phyloP scores from a whole-genome alignment of 106 monocot genomes.

The Dendrobium officinale region DNA sequence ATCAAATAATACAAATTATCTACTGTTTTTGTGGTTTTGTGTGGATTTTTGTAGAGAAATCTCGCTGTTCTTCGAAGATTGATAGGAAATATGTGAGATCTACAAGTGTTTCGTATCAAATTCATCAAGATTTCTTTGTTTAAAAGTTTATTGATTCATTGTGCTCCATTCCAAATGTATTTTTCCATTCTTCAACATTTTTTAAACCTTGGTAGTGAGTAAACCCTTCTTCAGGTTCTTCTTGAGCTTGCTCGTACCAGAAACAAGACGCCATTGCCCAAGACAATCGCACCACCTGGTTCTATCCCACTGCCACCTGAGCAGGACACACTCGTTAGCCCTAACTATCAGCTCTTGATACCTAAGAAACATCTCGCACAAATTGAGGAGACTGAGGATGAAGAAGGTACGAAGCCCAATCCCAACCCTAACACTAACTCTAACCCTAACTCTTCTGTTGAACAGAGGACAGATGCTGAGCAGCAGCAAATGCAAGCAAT shows the following conservation, averaged over 20 bases:
- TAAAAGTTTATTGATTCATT: neutral
- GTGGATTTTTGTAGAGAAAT: too few relatives aligned
- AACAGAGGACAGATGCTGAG: slow-evolving; percentile 22
- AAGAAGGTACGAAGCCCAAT: slow-evolving; percentile 22
- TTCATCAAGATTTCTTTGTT: neutral
- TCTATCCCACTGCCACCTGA: slow-evolving; percentile 83
- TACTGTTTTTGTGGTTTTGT: too few relatives aligned
- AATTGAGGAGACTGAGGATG: slow-evolving; percentile 48
- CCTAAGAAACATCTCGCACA: slow-evolving; percentile 38
- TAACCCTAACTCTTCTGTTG: slow-evolving; percentile 18
- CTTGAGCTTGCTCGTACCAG: slow-evolving; percentile 76
- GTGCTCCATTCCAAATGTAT: neutral
- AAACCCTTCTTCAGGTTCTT: slow-evolving; percentile 45
- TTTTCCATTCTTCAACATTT: neutral
- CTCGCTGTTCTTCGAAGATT: too few relatives aligned
- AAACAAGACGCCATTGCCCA: slow-evolving; percentile 92
- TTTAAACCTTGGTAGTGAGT: neutral
- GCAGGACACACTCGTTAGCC: slow-evolving; percentile 79
- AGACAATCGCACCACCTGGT: slow-evolving; percentile 70
- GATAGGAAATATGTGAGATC: too few relatives aligned
- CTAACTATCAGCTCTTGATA: slow-evolving; percentile 86
- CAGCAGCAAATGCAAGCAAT: slow-evolving; percentile 23
- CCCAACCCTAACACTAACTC: slow-evolving; percentile 20
- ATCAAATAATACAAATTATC: too few relatives aligned
- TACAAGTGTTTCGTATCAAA: too few relatives aligned